Percentiles rank a stretch among this genome's conserved stretches.
Conservation (phyloP, 2,329 filamentous ascomycete genomes). For the Trichoderma lentiforme region DNA sequence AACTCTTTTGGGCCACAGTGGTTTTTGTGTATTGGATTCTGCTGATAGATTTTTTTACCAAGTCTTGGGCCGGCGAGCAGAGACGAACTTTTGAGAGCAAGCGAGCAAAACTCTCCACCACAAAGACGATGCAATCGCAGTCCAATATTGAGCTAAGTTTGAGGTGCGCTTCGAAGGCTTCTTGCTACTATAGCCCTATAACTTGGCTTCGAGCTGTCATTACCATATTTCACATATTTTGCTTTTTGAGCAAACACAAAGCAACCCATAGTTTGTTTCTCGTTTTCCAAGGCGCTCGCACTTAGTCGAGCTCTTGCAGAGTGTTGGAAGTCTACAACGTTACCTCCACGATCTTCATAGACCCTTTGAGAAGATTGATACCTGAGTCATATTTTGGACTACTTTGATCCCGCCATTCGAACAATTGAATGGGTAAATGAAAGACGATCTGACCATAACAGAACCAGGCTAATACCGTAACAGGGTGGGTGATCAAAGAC, state of each 20-base stretch:
- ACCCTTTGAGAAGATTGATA: background rate
- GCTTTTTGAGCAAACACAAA: background rate
- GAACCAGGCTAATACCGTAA: background rate
- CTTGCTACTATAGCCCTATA: background rate
- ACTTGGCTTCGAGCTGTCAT: background rate
- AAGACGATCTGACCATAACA: background rate
- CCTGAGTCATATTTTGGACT: background rate
- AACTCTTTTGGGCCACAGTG: background rate
- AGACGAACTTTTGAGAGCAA: background rate
- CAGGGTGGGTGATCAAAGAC: background rate
- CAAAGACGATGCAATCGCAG: background rate
- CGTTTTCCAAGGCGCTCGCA: background rate
- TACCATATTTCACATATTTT: background rate
- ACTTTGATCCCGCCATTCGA: background rate
- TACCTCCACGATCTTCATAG: background rate
- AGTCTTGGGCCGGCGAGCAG: background rate
- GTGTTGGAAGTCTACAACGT: background rate
- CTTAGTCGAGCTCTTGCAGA: background rate
- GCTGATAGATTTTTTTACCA: background rate
- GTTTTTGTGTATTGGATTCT: background rate
- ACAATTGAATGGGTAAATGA: background rate
- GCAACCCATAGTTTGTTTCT: background rate
- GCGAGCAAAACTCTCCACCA: background rate
- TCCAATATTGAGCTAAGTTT: background rate
- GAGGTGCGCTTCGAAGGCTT: background rate